Conservation (phyloP, 495 filamentous ascomycete species). For the Tuber microsphaerosporum region DNA sequence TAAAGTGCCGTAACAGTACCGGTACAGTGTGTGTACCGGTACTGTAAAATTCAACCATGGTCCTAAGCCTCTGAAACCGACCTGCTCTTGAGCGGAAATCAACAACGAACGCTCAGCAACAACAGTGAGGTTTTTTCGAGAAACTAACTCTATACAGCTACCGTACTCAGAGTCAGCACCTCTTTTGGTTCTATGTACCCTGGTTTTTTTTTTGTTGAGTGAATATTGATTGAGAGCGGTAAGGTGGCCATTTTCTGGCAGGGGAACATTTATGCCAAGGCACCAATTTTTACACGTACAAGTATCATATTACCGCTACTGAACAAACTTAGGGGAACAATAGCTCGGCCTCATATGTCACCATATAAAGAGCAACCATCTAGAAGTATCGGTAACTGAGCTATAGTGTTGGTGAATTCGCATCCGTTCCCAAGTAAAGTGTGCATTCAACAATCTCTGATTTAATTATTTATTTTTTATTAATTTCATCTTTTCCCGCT, state of each 20-base stretch:
- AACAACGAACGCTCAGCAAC: background rate
- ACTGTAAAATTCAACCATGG: too few species aligned
- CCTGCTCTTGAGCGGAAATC: background rate
- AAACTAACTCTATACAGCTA: background rate
- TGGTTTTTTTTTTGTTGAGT: background rate
- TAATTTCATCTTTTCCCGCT: background rate
- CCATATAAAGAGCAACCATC: too few species aligned
- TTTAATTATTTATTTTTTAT: slow-evolving; percentile 3
- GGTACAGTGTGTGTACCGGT: too few species aligned
- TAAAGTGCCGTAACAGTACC: too few species aligned
- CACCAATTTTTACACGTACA: background rate
- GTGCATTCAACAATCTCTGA: background rate
- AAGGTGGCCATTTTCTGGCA: background rate
- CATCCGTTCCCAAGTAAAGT: background rate
- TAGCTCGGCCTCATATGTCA: background rate
- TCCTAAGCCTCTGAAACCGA: background rate
- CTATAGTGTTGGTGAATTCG: background rate
- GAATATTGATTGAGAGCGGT: background rate
- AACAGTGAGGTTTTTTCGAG: background rate
- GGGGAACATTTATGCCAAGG: background rate
- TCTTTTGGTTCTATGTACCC: background rate
- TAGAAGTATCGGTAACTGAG: too few species aligned
- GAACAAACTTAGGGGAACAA: background rate
- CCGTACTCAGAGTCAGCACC: background rate
- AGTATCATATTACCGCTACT: too few species aligned